Conservation (phyloP, 345 rosid genomes). For the Camelina sativa region DNA sequence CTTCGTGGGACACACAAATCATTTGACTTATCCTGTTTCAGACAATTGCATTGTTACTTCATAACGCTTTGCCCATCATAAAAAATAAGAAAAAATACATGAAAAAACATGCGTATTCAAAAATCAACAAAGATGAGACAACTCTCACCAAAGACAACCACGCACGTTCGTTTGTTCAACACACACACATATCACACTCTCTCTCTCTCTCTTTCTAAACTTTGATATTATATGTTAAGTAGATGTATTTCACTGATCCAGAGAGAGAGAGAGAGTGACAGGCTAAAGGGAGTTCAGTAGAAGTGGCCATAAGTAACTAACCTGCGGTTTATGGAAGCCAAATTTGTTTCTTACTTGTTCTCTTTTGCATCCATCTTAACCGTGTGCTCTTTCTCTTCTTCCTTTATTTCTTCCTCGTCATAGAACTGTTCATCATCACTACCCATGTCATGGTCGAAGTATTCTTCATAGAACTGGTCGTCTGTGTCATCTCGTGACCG, state of each 20-base stretch:
- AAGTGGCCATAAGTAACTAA: conserved; percentile 35
- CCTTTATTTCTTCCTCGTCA: conserved; percentile 52
- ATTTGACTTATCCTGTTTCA: conserved; percentile 11
- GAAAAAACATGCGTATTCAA: conserved; percentile 32
- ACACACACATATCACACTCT: conserved; percentile 6
- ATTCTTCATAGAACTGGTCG: conserved; percentile 52
- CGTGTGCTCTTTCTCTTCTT: conserved; percentile 37
- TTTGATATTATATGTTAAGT: conserved; percentile 28
- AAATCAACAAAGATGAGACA: conserved; percentile 40
- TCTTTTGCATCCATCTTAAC: conserved; percentile 28
- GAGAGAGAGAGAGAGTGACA: conserved; percentile 7
- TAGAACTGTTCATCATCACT: conserved; percentile 50
- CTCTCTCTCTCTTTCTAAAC: conserved; percentile 23
- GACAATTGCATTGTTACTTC: conserved; percentile 13
- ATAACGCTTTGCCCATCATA: not conserved
- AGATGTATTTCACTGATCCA: conserved; percentile 11
- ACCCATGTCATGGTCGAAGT: conserved; percentile 47
- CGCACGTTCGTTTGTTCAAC: conserved; percentile 36
- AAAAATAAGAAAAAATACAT: not conserved
- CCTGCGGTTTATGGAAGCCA: conserved; percentile 20
- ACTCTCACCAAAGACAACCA: conserved; percentile 38
- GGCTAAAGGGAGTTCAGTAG: conserved; percentile 24
- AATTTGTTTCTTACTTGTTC: conserved; percentile 21
- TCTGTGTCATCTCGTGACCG: conserved; percentile 56
- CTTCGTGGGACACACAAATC: conserved; percentile 23